phyloP scores from a whole-genome alignment of 305 asterid species.

The Andrographis paniculata region DNA sequence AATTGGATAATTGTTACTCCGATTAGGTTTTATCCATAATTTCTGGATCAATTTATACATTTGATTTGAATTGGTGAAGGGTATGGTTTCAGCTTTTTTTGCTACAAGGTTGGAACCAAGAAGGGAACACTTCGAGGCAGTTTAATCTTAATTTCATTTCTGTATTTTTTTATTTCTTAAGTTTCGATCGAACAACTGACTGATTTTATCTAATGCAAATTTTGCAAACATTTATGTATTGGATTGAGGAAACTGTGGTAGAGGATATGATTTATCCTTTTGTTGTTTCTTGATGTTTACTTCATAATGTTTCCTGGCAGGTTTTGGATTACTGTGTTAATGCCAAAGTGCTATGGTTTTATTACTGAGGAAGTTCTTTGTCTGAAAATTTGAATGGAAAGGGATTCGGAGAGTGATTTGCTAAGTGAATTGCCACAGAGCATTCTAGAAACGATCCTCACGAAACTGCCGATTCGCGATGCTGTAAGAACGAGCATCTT shows the following conservation, averaged over 20 bases:
- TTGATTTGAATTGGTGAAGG: conserved; percentile 4
- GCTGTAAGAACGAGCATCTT: conserved; percentile 73
- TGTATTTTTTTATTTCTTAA: neutral
- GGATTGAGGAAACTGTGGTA: too few relatives aligned
- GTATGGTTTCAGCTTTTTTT: neutral
- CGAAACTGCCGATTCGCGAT: conserved; percentile 65
- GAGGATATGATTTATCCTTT: neutral
- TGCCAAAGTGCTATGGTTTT: conserved; percentile 1
- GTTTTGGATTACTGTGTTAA: too few relatives aligned
- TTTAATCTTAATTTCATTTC: neutral
- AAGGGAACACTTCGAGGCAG: neutral
- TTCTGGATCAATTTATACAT: conserved; percentile 11
- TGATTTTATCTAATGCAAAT: too few relatives aligned
- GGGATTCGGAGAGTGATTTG: conserved; percentile 36
- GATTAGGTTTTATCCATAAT: neutral
- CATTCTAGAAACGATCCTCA: conserved; percentile 65
- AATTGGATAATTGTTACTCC: conserved; percentile 4
- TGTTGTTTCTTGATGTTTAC: conserved; percentile 8
- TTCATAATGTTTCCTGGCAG: conserved; percentile 2
- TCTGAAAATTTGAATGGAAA: conserved; percentile 34
- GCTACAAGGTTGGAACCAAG: conserved; percentile 13
- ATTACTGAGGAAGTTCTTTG: conserved; percentile 2
- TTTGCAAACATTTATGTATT: too few relatives aligned
- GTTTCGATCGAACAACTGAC: too few relatives aligned
- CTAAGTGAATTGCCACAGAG: conserved; percentile 78